Conservation (phyloP, 805 yeast species). For the Maudiozyma serrabonitensis region DNA sequence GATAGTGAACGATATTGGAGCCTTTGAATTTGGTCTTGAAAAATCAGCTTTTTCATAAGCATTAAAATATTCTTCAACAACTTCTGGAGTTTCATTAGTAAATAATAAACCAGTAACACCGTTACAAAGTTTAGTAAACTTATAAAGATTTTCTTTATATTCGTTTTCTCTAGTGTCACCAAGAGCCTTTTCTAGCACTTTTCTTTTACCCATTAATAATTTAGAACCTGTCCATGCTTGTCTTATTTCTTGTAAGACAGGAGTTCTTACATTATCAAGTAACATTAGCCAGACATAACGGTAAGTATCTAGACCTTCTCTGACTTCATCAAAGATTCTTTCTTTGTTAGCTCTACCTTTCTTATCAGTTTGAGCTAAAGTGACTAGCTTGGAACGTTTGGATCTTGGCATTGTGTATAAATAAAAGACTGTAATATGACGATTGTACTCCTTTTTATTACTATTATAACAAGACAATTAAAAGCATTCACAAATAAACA, state of each 20-base stretch:
- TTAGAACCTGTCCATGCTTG: slow-evolving; percentile 88
- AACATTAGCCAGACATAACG: slow-evolving; percentile 77
- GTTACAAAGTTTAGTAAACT: slow-evolving; percentile 49
- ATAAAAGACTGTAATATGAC: no score
- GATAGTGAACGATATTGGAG: slow-evolving; percentile 75
- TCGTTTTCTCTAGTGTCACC: slow-evolving; percentile 86
- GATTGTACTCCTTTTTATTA: no score
- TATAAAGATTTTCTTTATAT: slow-evolving; percentile 72
- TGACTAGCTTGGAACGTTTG: slow-evolving; percentile 89
- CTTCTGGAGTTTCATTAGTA: slow-evolving; percentile 80
- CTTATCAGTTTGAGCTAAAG: slow-evolving; percentile 92
- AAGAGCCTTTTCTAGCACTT: slow-evolving; percentile 85
- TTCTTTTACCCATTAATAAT: slow-evolving; percentile 81
- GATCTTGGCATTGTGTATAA: slow-evolving; percentile 76
- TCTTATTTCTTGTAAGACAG: slow-evolving; percentile 88
- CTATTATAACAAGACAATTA: no score
- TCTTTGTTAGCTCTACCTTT: slow-evolving; percentile 91
- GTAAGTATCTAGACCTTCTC: slow-evolving; percentile 67
- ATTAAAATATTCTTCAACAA: slow-evolving; percentile 81
- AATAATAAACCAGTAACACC: slow-evolving; percentile 86
- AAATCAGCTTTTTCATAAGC: slow-evolving; percentile 73
- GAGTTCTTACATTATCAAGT: slow-evolving; percentile 89
- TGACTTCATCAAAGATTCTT: slow-evolving; percentile 81
- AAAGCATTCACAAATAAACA: no score
- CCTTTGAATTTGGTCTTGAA: slow-evolving; percentile 77